Percentiles rank a stretch among this genome's conserved stretches.
These are phyloP conservation scores for Ramaria sp. DNA, from an alignment of 768 basidiomycete genomes.

Conservation along the genomic window DNA sequence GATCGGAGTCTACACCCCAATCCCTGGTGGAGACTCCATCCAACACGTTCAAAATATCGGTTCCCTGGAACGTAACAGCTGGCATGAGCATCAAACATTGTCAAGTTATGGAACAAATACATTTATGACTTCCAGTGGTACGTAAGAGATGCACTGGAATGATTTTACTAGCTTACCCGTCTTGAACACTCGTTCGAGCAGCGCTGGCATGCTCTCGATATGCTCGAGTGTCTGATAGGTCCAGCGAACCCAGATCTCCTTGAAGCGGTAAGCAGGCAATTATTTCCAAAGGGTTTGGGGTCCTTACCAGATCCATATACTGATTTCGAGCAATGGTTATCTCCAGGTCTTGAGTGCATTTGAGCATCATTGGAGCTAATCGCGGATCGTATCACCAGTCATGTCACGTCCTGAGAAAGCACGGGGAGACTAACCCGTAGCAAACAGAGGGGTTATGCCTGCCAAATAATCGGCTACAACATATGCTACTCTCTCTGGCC, in stretches of 20 bases:
- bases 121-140: too few species aligned
- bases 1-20: too few species aligned
- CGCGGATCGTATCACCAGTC: background rate
- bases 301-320: background rate
- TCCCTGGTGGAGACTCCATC: too few species aligned
- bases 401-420: background rate
- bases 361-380: slow-evolving; percentile 4
- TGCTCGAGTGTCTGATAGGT: background rate
- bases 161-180: background rate
- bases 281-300: background rate
- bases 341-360: slow-evolving; percentile 4
- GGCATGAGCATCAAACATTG: too few species aligned
- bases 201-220: background rate
- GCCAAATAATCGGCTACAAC: background rate
- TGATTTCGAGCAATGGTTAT: background rate
- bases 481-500: background rate
- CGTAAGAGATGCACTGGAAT: background rate
- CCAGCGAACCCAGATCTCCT: background rate
- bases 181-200: background rate
- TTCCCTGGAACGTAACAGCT: too few species aligned
- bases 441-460: background rate
- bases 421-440: background rate
- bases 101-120: too few species aligned
- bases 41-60: too few species aligned
- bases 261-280: background rate